Percentiles rank a stretch among this genome's conserved stretches.
Evolutionary conservation across 345 rosid genomes (phyloP).

Genomic region (Laguncularia racemosa): DNA sequence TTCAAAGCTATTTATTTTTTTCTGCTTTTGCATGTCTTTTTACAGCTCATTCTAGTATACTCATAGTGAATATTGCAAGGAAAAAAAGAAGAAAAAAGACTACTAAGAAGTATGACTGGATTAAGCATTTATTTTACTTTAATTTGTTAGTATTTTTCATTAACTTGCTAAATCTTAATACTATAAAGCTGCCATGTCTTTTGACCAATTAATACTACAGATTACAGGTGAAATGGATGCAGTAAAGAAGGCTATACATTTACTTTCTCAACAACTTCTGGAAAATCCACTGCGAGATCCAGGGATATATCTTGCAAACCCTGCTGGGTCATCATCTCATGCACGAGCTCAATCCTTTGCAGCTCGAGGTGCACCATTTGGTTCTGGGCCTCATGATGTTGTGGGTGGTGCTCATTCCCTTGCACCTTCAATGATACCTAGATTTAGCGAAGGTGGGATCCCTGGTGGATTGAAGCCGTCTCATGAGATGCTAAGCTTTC

Average conservation of each 20-base stretch:
- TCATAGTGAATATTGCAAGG: no score
- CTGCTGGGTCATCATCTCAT: conserved; percentile 33
- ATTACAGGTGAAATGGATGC: conserved; percentile 52
- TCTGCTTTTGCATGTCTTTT: no score
- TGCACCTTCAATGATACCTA: conserved; percentile 14
- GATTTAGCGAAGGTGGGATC: conserved; percentile 31
- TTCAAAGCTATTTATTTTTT: no score
- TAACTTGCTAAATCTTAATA: no score
- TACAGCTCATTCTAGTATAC: no score
- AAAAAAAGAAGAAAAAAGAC: no score
- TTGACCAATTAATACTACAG: conserved; percentile 22
- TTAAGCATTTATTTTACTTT: no score
- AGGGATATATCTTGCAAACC: conserved; percentile 25
- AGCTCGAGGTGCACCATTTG: conserved; percentile 33
- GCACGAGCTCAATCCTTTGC: conserved; percentile 25
- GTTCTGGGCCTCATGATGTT: conserved; percentile 29
- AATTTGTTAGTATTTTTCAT: no score
- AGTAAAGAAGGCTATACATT: conserved; percentile 54
- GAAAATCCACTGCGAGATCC: conserved; percentile 39
- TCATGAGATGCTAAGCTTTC: conserved; percentile 41
- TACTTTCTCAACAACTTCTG: conserved; percentile 48
- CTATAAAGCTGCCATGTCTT: no score
- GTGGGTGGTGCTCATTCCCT: conserved; percentile 17
- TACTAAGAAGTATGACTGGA: no score
- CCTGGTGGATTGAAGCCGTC: conserved; percentile 34